Evolutionary conservation across 73 alveolate species (phyloP).

Genomic region (Durusdinium trenchii): DNA sequence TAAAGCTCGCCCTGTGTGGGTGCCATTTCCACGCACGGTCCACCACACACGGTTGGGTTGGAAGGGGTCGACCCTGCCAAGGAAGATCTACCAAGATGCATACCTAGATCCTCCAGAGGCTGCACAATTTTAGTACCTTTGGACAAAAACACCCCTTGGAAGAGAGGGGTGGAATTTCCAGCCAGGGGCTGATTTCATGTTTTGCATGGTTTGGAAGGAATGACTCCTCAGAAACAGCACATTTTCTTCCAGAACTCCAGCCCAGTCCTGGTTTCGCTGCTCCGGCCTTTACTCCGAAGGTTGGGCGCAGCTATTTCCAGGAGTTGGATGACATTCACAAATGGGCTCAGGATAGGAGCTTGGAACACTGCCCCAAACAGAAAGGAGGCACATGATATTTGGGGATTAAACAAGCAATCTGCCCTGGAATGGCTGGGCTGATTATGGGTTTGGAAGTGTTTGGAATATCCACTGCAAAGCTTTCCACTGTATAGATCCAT

Average conservation of each 20-base stretch:
- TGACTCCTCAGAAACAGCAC: not conserved
- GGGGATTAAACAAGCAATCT: too few species aligned
- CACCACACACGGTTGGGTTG: conserved; percentile 55
- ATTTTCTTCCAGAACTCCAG: not conserved
- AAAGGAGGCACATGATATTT: too few species aligned
- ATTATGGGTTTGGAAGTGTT: too few species aligned
- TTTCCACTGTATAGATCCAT: too few species aligned
- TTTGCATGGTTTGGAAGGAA: not conserved
- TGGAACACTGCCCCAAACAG: not conserved
- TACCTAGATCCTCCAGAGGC: not conserved
- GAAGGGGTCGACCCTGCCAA: conserved; percentile 63
- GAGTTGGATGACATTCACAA: not conserved
- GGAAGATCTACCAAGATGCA: not conserved
- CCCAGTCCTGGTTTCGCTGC: not conserved
- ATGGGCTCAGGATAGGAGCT: not conserved
- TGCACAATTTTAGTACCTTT: not conserved
- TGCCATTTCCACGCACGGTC: conserved; percentile 42
- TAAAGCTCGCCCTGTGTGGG: conserved; percentile 36
- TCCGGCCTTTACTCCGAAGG: not conserved
- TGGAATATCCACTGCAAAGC: too few species aligned
- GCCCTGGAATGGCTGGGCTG: too few species aligned
- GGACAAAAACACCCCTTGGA: not conserved
- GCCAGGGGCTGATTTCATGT: not conserved
- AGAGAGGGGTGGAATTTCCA: not conserved
- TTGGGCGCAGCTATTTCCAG: not conserved